These are phyloP conservation scores for Venturia aucupariae DNA, from an alignment of 2,329 filamentous ascomycete genomes.

Conservation along the genomic window DNA sequence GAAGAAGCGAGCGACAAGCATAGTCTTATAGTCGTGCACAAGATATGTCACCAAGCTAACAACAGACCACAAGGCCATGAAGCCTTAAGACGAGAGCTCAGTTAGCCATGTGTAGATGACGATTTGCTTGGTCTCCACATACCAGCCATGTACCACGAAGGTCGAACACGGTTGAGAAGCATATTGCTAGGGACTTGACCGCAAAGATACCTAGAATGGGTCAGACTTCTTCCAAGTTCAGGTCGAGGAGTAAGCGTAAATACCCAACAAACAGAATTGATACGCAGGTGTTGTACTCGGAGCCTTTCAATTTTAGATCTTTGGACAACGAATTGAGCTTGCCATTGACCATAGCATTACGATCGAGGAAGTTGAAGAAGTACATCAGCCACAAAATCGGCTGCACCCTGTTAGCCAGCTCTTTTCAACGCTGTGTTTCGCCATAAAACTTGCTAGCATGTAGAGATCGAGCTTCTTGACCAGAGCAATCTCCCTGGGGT, in stretches of 20 bases:
- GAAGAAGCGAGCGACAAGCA: slow-evolving; percentile 41
- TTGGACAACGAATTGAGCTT: neutral
- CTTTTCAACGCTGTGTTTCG: neutral
- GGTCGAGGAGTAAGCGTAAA: neutral
- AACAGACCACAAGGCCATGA: slow-evolving; percentile 35
- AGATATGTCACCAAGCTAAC: slow-evolving; percentile 40
- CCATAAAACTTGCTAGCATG: neutral
- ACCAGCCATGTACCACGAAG: slow-evolving; percentile 44
- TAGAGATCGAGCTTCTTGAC: slow-evolving; percentile 9
- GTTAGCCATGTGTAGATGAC: neutral
- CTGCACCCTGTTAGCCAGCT: neutral
- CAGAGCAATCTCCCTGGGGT: slow-evolving; percentile 3
- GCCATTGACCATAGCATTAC: slow-evolving; percentile 1
- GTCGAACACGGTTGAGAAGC: slow-evolving; percentile 37
- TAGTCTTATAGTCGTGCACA: slow-evolving; percentile 32
- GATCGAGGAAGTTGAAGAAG: slow-evolving; percentile 11
- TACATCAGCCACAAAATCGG: slow-evolving; percentile 7
- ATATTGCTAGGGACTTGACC: slow-evolving; percentile 56
- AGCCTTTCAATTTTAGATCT: neutral
- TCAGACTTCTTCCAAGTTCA: neutral
- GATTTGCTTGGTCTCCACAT: slow-evolving; percentile 19
- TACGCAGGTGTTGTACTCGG: slow-evolving; percentile 6
- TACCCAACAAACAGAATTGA: slow-evolving; percentile 10
- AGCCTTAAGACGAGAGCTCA: neutral
- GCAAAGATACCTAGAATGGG: slow-evolving; percentile 41